phyloP scores from a whole-genome alignment of 2,329 filamentous ascomycete species.

The Fusarium gaditjirri region DNA sequence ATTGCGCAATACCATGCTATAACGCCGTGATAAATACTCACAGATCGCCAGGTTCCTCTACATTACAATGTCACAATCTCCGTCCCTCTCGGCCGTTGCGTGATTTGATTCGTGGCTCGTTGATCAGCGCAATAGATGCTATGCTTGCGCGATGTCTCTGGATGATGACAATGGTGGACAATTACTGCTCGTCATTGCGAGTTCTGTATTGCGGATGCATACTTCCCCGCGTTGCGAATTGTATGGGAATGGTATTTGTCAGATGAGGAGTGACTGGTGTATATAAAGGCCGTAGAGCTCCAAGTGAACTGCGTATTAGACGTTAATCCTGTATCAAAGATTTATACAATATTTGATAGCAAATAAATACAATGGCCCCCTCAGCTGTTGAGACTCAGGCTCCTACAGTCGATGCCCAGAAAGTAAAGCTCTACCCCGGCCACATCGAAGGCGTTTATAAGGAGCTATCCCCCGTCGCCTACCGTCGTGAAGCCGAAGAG shows the following conservation, averaged over 20 bases:
- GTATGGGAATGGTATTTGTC: background rate
- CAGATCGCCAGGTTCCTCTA: background rate
- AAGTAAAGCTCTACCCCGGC: conserved; percentile 44
- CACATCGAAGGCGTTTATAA: conserved; percentile 43
- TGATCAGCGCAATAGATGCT: conserved; percentile 11
- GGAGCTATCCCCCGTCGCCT: conserved; percentile 35
- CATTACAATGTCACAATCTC: background rate
- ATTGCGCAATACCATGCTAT: conserved; percentile 38
- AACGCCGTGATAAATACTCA: background rate
- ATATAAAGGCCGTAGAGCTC: conserved; percentile 30
- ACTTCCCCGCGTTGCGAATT: conserved; percentile 19
- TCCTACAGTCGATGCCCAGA: conserved; percentile 28
- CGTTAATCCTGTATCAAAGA: background rate
- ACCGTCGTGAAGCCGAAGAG: conserved; percentile 37
- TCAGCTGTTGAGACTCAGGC: conserved; percentile 39
- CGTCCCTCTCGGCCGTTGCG: conserved; percentile 28
- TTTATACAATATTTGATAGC: background rate
- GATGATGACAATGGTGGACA: background rate
- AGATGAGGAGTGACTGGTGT: background rate
- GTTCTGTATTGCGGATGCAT: conserved; percentile 6
- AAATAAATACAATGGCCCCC: conserved; percentile 34
- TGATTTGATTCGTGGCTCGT: conserved; percentile 22
- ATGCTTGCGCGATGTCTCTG: conserved; percentile 29
- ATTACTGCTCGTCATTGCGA: conserved; percentile 2
- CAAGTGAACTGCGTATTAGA: background rate